Percentiles rank a stretch among this genome's conserved stretches.
Conservation (phyloP, 176 grass and related monocot species). For the Aechmea fasciata region DNA sequence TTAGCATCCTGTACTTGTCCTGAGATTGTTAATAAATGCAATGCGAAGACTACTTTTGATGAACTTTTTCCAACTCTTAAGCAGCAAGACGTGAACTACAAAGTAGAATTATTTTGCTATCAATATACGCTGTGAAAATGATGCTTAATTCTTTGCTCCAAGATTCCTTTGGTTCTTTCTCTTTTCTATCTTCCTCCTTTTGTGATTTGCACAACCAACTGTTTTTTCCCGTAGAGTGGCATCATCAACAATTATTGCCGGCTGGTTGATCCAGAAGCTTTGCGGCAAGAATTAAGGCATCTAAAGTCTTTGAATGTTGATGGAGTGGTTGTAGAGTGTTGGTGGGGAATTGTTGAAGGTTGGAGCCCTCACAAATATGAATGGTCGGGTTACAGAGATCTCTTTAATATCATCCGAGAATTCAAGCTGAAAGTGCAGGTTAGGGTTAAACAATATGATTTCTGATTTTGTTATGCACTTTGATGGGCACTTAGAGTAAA, state of each 20-base stretch:
- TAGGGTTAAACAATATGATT: slow-evolving; percentile 11
- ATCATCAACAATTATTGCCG: slow-evolving; percentile 76
- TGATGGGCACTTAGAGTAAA: not conserved
- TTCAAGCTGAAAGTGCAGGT: slow-evolving; percentile 92
- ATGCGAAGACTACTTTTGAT: not conserved
- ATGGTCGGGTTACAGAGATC: slow-evolving; percentile 90
- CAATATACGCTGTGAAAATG: not conserved
- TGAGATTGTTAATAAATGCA: not conserved
- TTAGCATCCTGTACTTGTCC: not conserved
- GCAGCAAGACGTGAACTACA: no score
- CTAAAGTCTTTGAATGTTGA: slow-evolving; percentile 81
- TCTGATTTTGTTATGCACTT: not conserved
- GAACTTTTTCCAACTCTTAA: not conserved
- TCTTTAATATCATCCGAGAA: slow-evolving; percentile 89
- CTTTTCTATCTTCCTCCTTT: slow-evolving; percentile 1
- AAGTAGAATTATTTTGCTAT: not conserved
- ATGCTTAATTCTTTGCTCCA: not conserved
- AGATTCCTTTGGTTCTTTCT: not conserved
- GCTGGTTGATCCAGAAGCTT: slow-evolving; percentile 58
- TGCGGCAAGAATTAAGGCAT: slow-evolving; percentile 63
- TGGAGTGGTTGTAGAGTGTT: slow-evolving; percentile 80
- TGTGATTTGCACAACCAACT: not conserved
- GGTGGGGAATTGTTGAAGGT: slow-evolving; percentile 93
- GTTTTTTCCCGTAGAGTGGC: slow-evolving; percentile 41
- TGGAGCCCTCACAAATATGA: slow-evolving; percentile 84